A percentile compares a stretch with the other conserved stretches of the same genome.
Evolutionary conservation across 2,329 filamentous ascomycete genomes (phyloP).

Genomic region (Aspergillus tanneri): DNA sequence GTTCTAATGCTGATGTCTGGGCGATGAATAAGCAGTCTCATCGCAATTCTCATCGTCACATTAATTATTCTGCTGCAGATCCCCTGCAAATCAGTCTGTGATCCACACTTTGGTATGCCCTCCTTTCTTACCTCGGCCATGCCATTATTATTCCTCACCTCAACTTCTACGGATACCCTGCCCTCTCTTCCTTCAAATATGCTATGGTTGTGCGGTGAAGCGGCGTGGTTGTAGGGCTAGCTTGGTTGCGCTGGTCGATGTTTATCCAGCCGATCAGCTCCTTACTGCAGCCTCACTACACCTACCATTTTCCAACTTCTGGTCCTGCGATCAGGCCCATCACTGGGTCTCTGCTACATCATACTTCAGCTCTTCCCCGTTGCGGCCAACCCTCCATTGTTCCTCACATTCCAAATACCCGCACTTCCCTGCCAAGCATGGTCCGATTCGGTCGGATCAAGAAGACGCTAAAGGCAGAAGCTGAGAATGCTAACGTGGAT

Average conservation of each 20-base stretch:
- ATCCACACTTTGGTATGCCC: slow-evolving; percentile 29
- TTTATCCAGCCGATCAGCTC: not conserved
- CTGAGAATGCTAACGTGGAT: slow-evolving; percentile 29
- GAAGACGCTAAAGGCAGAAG: slow-evolving; percentile 25
- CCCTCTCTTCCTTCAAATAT: too few relatives aligned
- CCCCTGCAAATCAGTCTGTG: slow-evolving; percentile 27
- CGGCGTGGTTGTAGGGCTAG: not conserved
- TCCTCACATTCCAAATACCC: slow-evolving; percentile 16
- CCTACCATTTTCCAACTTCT: slow-evolving; percentile 1
- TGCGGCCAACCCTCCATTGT: slow-evolving; percentile 7
- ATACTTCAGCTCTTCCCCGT: slow-evolving; percentile 9
- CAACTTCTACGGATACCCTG: too few relatives aligned
- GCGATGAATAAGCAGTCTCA: slow-evolving; percentile 28
- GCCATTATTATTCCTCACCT: not conserved
- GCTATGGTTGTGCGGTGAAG: too few relatives aligned
- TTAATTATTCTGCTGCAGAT: slow-evolving; percentile 25
- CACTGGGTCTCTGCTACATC: slow-evolving; percentile 4
- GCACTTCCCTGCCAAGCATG: slow-evolving; percentile 25
- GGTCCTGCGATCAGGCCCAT: not conserved
- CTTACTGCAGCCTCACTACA: slow-evolving; percentile 5
- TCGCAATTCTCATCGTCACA: slow-evolving; percentile 8
- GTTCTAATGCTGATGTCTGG: slow-evolving; percentile 21
- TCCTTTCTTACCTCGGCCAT: slow-evolving; percentile 1
- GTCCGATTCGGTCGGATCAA: slow-evolving; percentile 32
- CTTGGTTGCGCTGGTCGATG: not conserved